Evolutionary conservation across 129 eudicot species (phyloP).

Genomic region (Saussurea involucrata): DNA sequence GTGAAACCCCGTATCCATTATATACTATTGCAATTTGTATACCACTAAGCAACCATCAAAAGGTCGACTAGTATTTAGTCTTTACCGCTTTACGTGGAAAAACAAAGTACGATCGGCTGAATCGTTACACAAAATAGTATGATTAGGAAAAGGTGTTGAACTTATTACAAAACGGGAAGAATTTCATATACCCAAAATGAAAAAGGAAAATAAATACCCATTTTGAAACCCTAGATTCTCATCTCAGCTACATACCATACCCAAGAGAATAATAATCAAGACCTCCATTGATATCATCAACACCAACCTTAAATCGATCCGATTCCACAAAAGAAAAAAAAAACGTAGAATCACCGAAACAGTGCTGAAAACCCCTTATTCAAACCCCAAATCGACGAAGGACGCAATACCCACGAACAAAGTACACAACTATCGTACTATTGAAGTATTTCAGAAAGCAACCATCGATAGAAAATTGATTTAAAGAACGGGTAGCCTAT

Average conservation of each 20-base stretch:
- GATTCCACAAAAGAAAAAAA: neutral
- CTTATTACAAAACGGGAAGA: neutral
- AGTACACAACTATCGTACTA: neutral
- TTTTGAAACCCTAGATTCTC: slow-evolving; percentile 30
- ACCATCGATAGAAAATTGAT: neutral
- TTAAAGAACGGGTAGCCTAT: neutral
- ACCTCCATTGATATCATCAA: slow-evolving; percentile 22
- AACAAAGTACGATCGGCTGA: no score
- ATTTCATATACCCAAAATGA: neutral
- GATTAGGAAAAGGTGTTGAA: neutral
- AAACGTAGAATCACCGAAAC: neutral
- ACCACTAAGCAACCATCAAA: slow-evolving; percentile 5
- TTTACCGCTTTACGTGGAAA: neutral
- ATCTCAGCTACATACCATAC: slow-evolving; percentile 8
- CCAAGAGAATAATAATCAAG: neutral
- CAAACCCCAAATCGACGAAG: neutral
- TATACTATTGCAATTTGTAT: neutral
- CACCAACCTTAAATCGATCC: slow-evolving; percentile 8
- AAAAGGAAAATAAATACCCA: neutral
- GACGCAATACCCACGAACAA: neutral
- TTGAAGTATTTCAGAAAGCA: neutral
- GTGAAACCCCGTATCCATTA: slow-evolving; percentile 40
- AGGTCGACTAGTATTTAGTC: neutral
- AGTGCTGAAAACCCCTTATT: neutral
- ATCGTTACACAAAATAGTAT: no score